A percentile compares a stretch with the other conserved stretches of the same genome.
Evolutionary conservation across 345 rosid species (phyloP).

Genomic region (Eucalyptus erythrocorys): DNA sequence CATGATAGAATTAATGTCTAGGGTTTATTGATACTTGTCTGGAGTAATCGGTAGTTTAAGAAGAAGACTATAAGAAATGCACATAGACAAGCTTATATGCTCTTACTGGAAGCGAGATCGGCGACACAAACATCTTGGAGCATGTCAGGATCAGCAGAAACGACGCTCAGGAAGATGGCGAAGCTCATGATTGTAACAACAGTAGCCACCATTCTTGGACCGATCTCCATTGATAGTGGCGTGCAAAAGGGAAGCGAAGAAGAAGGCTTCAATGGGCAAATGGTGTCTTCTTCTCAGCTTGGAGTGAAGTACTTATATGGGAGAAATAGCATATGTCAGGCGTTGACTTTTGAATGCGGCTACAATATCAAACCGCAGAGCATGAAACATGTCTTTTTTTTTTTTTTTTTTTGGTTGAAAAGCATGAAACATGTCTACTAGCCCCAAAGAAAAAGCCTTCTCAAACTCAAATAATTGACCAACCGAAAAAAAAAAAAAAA

Average conservation of each 20-base stretch:
- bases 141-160: conserved; percentile 41
- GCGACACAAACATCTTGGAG: conserved; percentile 91
- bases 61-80: background rate
- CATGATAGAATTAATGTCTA: background rate
- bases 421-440: background rate
- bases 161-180: conserved; percentile 1
- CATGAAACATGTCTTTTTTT: background rate
- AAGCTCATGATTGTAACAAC: background rate
- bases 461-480: background rate
- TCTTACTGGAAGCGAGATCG: conserved; percentile 22
- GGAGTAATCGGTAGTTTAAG: background rate
- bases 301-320: background rate
- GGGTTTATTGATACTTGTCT: background rate
- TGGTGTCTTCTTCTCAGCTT: background rate
- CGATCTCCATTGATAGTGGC: background rate
- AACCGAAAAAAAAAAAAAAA: too few relatives aligned
- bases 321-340: background rate
- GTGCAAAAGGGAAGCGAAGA: background rate
- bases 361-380: background rate
- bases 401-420: too few relatives aligned
- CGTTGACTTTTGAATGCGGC: background rate
- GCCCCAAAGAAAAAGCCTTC: background rate
- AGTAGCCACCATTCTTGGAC: background rate
- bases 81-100: background rate
- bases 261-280: background rate